Evolutionary conservation across 2,329 filamentous ascomycete species (phyloP), one percentile per base, ranked within the genome.

Genomic region (Fusarium udum): DNA sequence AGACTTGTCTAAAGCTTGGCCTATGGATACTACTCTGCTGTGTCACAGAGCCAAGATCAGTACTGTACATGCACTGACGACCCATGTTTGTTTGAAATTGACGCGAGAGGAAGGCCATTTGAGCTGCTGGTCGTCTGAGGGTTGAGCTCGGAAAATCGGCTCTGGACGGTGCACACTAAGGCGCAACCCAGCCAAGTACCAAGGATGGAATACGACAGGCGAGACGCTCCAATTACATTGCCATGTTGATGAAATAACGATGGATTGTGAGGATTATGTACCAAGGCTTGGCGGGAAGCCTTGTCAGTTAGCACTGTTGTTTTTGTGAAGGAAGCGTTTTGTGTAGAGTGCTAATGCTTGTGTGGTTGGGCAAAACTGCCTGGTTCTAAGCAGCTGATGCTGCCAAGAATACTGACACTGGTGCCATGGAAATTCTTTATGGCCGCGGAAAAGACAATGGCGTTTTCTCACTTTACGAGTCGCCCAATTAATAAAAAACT

Each of bases 121-220:
- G 46, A 45, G 32, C 20, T 59, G 53, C n/a, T 56, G 31, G 48
- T 59, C 56, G 55, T 61, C 56, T 62, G 56, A 62, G 48, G 52
- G 42, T 51, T 56, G 55, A 73, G 58, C 61, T 67, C 70, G 70
- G 70, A 42, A 73, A 73, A 67, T 67, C 70, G 70, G 71, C 71
- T 73, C 61, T 40, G 53, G 46, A 42, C 36, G 43, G 61, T 46
- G 40, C 58, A 67, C 71, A 67, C 69, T 65, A 31, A 70, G 31
- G 42, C 39, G 58, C 53, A 67, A 60, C 66, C 53, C 34, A 69
- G 59, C 40, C 56, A 60, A 56, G 53, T 48, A 39, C 51, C 51
- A 61, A 49, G 18, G 46, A 57, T 52, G 40, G 51, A 52, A 69
- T 69, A 52, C 64, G 64, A 62, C 49, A 55, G 57, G 31, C 65